Evolutionary conservation across 495 filamentous ascomycete genomes (phyloP), one percentile per base, ranked within the genome.

Genomic region (Darksidea phi): DNA sequence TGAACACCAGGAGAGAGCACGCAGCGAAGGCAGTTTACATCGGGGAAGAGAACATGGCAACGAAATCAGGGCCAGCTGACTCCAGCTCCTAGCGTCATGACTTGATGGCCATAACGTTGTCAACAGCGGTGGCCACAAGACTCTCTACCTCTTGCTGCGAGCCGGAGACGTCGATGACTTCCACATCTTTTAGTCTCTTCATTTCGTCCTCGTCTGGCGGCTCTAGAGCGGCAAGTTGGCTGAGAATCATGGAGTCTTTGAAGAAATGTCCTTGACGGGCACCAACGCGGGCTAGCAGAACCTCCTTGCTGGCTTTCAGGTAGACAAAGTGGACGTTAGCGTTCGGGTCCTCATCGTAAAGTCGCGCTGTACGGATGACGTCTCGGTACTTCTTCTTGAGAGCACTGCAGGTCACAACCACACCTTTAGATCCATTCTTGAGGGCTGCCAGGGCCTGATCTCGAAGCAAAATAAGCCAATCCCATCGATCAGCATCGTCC

Each of bases 341-440:
- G 57, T 84, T 80, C 48, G 88, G 85, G 61, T 86, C 80, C 58
- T 83, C 80, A 77, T 95, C 63, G 58, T 69, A 69, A 21, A 68
- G 91, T 15, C 88, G 82, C 1, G 93, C 94, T 8, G 94, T 84
- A 50, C 95, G 87, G 74, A 99, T 91, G 45, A 97, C 92, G 72
- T 99, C 93, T 63, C 95, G 89, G 79, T 99, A 99, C 76, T 93
- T 95, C 70, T 88, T 88, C 79, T 97, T 97, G 50, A 99, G 81
- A 4, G 93, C 94, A 13, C 90, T 95, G 80, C 95, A 99, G 48
- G 95, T 96, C 54, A 99, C 80, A 20, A 99, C 89, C 24, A 96
- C 95, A 50, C 93, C 95, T 34, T 83, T 76, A 0, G 84, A 79
- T 1, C 80, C 79, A 37, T 75, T 69, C 57, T 65, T 75, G 28